These are phyloP conservation scores for Chiua virens DNA, from an alignment of 768 basidiomycete genomes.

Conservation along the genomic window DNA sequence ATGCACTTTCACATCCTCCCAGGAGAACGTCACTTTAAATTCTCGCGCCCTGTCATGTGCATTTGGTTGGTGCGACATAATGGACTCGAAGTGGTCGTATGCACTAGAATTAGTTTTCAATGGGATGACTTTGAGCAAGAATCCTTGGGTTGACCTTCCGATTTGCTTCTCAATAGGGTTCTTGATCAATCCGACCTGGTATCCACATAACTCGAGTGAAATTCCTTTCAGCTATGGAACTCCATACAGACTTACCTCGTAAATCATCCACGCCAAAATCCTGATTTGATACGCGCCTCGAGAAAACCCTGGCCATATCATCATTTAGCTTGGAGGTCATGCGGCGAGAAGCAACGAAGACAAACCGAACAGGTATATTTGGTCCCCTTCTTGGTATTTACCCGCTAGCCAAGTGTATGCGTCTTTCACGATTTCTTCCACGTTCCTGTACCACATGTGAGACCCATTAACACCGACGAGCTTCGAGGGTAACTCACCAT, in stretches of 20 bases:
- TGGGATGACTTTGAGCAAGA: background rate
- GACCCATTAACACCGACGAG: too few species aligned
- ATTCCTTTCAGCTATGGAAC: background rate
- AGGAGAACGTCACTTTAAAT: slow-evolving; percentile 47
- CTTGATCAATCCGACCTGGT: slow-evolving; percentile 32
- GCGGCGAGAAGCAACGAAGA: background rate
- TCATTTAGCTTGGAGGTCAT: background rate
- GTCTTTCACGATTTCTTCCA: slow-evolving; percentile 31
- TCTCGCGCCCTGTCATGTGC: slow-evolving; percentile 15
- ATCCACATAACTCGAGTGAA: background rate
- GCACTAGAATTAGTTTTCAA: slow-evolving; percentile 3
- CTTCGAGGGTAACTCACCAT: slow-evolving; percentile 21
- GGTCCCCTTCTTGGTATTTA: slow-evolving; percentile 26
- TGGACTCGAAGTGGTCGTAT: slow-evolving; percentile 17
- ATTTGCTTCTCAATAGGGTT: slow-evolving; percentile 30
- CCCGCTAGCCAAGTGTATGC: slow-evolving; percentile 33
- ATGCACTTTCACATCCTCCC: slow-evolving; percentile 43
- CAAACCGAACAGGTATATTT: slow-evolving; percentile 31
- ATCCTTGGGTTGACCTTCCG: slow-evolving; percentile 8
- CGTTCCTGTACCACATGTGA: slow-evolving; percentile 25
- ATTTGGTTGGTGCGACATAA: slow-evolving; percentile 15
- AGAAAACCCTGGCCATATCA: slow-evolving; percentile 33
- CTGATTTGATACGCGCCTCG: slow-evolving; percentile 41
- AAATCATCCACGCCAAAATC: slow-evolving; percentile 38
- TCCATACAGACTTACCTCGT: slow-evolving; percentile 21